Conservation (phyloP, 495 filamentous ascomycete genomes). For the Sphaerosporella brunnea region DNA sequence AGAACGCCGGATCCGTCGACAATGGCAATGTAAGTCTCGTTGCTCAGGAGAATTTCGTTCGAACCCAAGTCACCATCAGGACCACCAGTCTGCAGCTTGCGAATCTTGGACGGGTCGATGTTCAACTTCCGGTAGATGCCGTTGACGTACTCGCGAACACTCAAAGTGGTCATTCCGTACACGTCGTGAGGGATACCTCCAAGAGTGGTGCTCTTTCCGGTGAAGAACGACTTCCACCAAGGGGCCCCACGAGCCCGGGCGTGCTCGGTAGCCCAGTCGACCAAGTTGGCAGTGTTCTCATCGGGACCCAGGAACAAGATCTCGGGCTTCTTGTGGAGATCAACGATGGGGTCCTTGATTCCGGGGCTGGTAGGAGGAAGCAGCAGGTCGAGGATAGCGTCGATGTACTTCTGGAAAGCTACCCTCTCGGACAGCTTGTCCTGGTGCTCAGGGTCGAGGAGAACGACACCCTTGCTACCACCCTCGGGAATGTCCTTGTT, state of each 20-base stretch:
- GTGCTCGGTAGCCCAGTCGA: constrained; percentile 95
- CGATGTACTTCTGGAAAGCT: constrained; percentile 98
- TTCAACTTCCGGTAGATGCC: constrained; percentile 93
- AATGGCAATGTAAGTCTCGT: constrained; percentile 83
- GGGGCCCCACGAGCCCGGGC: constrained; percentile 72
- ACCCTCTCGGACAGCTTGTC: constrained; percentile 75
- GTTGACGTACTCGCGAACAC: constrained; percentile 84
- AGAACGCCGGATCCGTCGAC: constrained; percentile 93
- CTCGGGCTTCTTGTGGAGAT: constrained; percentile 81
- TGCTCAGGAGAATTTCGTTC: constrained; percentile 89
- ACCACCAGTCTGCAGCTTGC: constrained; percentile 93
- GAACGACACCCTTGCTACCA: constrained; percentile 92
- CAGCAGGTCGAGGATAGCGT: constrained; percentile 88
- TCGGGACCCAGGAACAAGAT: constrained; percentile 98
- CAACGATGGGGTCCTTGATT: constrained; percentile 97
- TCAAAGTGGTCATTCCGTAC: constrained; percentile 96
- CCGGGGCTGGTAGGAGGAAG: constrained; percentile 77
- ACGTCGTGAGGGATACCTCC: constrained; percentile 90
- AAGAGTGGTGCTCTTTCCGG: constrained; percentile 86
- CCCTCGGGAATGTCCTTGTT: constrained; percentile 99
- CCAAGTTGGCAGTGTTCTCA: constrained; percentile 93
- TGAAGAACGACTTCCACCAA: constrained; percentile 99
- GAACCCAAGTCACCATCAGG: constrained; percentile 93
- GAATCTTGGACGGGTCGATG: constrained; percentile 61
- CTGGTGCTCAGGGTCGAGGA: constrained; percentile 83